Base-by-base conservation (phyloP, 1,139 yeast species). In the Yamadazyma epiphylla region DNA sequence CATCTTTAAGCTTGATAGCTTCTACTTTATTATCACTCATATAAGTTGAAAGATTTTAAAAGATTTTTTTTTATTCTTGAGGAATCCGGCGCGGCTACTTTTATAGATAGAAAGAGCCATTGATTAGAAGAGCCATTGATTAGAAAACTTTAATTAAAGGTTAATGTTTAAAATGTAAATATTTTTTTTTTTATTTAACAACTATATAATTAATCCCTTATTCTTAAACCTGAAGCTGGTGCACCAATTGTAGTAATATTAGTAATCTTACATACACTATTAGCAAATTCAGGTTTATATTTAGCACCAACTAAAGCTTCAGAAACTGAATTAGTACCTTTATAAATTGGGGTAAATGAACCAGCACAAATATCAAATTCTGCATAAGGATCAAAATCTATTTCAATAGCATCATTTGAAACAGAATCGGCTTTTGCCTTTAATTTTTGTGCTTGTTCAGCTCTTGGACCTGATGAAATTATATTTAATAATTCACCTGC, bases 291-390 rank as follows among this genome's bases (percentile, higher is more conserved):
- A 5, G 78, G 70, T 46, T 83, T 85, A 55, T 91, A 94, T 51
- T 75, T 80, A 32, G 97, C 95, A 35, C 95, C 95, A 15, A 95
- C 87, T 47, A 91, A 66, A n/a, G 95, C 88, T 51, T 91, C 97
- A 17, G 73, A 51, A 20, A 77, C 88, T 32, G 58, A 64, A 24
- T 83, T 80, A 22, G 80, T 62, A 12, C 89, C 94, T 43, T 73
- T 74, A 60, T 89, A 89, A 37, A 94, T 85, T 29, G 98, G 98
- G 6, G 96, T 85, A 50, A 74, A 75, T 13, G 95, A 77, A 12
- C 82, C 75, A 24, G 95, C 85, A 65, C 98, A 91, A 39, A 91
- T 80, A 31, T 83, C 94, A 55, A 91, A 89, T 33, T 84, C 89
- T 4, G 95, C 94, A 53, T 78, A 83, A 31, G 89, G 95, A 56